Evolutionary conservation across 2,329 filamentous ascomycete species (phyloP), one percentile per base, ranked within the genome.

Genomic region (Exophiala oligosperma): DNA sequence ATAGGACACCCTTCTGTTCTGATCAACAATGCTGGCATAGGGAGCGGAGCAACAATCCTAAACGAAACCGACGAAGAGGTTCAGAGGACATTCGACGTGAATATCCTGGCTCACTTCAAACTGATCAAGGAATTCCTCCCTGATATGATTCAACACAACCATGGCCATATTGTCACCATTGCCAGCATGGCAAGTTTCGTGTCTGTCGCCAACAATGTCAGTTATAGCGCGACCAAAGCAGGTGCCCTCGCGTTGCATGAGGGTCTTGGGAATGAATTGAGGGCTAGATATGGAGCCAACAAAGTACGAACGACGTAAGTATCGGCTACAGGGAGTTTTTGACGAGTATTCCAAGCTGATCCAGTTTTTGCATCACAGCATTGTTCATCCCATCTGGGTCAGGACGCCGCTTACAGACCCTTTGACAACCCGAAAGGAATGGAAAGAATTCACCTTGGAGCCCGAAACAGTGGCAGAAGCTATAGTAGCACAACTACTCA

Each of bases 141-240:
- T 0, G 68, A 74, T 63, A 88, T 91, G 80, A 72, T 87, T 50
- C 68, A 72, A 5, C 68, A 68, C 12, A 85, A 91, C 74, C 87
- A 91, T 73, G 88, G 89, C 59, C 88, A 88, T 79, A 71, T 91
- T 41, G 85, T 91, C 21, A 90, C 85, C 0, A 80, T 91, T 23
- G 84, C 88, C n/a, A 85, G 81, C 2, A 76, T 84, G 41, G 86
- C 87, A 0, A 80, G 81, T 9, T 89, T 83, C 73, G 65, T 84
- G 4, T 76, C 81, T 1, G 79, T 84, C 0, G 83, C 87, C 2
- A 79, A 79, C 64, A 82, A 89, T 78, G 81, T 85, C 44, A 86
- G 90, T 73, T 91, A 91, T 72, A 77, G 79, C 1, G 79, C 84
- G 4, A 82, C 80, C 63, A 91, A 91, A 73, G 82, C 86, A 0